These are phyloP conservation scores for Globisporangium takayamanum DNA, from an alignment of 352 stramenopile species.

Conservation along the genomic window DNA sequence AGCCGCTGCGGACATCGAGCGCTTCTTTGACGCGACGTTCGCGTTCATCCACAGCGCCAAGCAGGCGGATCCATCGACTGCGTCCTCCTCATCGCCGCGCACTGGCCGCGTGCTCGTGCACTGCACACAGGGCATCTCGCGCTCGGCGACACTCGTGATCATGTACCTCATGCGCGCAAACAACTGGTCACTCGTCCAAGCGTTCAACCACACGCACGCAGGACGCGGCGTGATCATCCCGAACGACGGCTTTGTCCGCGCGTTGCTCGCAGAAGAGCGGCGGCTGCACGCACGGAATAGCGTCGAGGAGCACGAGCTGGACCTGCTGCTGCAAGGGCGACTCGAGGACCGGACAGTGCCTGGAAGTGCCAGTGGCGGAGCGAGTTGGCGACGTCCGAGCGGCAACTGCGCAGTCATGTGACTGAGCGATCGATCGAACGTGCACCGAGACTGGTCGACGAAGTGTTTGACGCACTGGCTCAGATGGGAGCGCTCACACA, in stretches of 20 bases:
- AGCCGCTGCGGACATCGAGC: slow-evolving; percentile 33
- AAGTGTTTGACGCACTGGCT: background rate
- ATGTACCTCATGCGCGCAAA: slow-evolving; percentile 62
- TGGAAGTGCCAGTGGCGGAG: background rate
- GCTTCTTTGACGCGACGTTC: slow-evolving; percentile 39
- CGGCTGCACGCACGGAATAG: slow-evolving; percentile 39
- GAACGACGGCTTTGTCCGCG: slow-evolving; percentile 51
- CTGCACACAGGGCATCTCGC: slow-evolving; percentile 67
- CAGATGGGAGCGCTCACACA: background rate
- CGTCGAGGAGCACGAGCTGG: slow-evolving; percentile 43
- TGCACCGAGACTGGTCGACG: background rate
- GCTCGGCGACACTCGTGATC: slow-evolving; percentile 60
- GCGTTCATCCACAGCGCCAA: slow-evolving; percentile 37
- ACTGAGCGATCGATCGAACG: background rate
- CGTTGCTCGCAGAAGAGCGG: slow-evolving; percentile 41
- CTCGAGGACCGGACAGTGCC: slow-evolving; percentile 19
- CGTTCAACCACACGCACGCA: slow-evolving; percentile 45
- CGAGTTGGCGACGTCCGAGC: background rate
- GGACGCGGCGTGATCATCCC: slow-evolving; percentile 53
- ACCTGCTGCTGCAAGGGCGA: slow-evolving; percentile 34
- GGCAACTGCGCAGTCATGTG: slow-evolving; percentile 14
- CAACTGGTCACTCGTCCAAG: slow-evolving; percentile 46
- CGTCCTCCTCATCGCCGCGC: background rate
- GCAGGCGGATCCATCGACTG: background rate
- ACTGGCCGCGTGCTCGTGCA: slow-evolving; percentile 54